These are phyloP conservation scores for Suillus americanus DNA, from an alignment of 768 basidiomycete genomes.

Conservation along the genomic window DNA sequence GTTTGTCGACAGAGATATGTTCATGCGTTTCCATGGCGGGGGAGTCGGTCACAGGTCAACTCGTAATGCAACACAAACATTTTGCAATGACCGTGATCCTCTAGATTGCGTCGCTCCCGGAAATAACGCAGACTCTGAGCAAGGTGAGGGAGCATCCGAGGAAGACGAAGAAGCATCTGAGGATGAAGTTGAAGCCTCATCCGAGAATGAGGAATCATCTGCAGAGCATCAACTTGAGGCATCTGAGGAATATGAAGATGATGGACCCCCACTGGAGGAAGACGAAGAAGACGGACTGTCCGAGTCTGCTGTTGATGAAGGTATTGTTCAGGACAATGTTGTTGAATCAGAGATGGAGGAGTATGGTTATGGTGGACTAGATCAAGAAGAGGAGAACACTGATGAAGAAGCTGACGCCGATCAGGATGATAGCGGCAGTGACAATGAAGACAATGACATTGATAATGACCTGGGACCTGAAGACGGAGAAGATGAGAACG, in stretches of 20 bases:
- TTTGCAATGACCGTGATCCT: neutral
- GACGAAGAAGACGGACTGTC: neutral
- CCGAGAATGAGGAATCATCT: too few relatives aligned
- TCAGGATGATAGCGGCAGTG: neutral
- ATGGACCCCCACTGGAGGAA: too few relatives aligned
- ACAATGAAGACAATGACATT: neutral
- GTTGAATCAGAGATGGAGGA: conserved; percentile 1
- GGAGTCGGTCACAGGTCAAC: conserved; percentile 28
- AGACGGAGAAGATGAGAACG: conserved; percentile 2
- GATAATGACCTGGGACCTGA: conserved; percentile 1
- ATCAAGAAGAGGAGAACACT: neutral
- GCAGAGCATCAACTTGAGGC: too few relatives aligned
- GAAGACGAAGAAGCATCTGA: neutral
- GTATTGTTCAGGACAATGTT: neutral
- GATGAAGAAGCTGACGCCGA: neutral
- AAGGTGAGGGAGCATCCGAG: neutral
- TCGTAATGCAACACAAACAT: neutral
- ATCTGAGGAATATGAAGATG: neutral
- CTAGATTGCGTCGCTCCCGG: neutral
- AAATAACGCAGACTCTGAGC: neutral
- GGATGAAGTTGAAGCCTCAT: too few relatives aligned
- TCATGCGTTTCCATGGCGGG: conserved; percentile 29
- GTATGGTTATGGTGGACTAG: conserved; percentile 1
- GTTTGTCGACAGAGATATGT: conserved; percentile 37
- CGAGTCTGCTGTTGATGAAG: neutral